phyloP scores from a whole-genome alignment of 2,329 filamentous ascomycete species.

The Claviceps citrina region DNA sequence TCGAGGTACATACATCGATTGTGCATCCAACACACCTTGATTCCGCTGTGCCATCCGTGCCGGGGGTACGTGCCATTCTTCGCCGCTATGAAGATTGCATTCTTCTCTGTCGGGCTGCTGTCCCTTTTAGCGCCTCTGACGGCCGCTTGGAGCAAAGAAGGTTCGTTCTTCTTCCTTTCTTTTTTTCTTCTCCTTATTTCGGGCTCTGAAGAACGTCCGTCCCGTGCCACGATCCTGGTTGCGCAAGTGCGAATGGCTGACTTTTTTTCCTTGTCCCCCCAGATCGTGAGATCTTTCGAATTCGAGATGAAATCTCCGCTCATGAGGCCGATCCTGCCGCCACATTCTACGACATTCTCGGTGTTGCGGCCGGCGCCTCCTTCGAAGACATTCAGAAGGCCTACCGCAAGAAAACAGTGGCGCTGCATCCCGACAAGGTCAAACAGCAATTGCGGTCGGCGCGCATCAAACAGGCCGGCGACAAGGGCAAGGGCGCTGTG shows the following conservation, averaged over 20 bases:
- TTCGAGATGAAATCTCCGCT: constrained; percentile 70
- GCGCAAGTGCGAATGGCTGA: not conserved
- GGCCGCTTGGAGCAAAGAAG: constrained; percentile 76
- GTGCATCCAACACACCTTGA: constrained; percentile 2
- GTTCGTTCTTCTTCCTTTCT: constrained; percentile 25
- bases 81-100: constrained; percentile 49
- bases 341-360: constrained; percentile 91
- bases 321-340: constrained; percentile 63
- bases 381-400: constrained; percentile 87
- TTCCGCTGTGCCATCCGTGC: not conserved
- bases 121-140: constrained; percentile 50
- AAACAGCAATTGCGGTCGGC: constrained; percentile 66
- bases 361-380: constrained; percentile 54
- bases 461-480: constrained; percentile 37
- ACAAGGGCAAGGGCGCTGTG: constrained; percentile 39
- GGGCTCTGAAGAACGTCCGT: no score
- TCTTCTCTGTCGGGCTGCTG: constrained; percentile 53
- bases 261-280: not conserved
- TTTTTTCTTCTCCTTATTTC: not conserved
- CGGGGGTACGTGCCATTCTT: not conserved
- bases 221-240: not conserved
- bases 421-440: constrained; percentile 90
- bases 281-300: constrained; percentile 97
- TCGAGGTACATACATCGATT: not conserved
- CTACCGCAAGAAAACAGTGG: constrained; percentile 73